phyloP scores from a whole-genome alignment of 2,329 filamentous ascomycete genomes.

The Pseudocercospora musae region DNA sequence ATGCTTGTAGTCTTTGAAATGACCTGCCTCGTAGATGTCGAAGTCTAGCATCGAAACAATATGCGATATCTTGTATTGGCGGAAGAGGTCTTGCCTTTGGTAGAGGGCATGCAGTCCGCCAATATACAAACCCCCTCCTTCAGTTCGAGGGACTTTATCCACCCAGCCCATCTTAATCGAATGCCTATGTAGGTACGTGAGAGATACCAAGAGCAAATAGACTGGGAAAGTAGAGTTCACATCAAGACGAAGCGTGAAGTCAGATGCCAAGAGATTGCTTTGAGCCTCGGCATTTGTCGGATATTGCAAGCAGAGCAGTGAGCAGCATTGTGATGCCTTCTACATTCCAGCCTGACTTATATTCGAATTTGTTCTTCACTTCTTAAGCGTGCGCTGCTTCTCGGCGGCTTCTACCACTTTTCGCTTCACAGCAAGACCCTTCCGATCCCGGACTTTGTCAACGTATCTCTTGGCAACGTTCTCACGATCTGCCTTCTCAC shows the following conservation, averaged over 20 bases:
- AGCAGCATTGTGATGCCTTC: not conserved
- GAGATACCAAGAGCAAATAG: not conserved
- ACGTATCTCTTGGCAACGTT: slow-evolving; percentile 97
- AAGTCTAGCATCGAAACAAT: slow-evolving; percentile 75
- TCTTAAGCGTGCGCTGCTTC: slow-evolving; percentile 78
- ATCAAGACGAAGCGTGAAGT: not conserved
- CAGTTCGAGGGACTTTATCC: slow-evolving; percentile 37
- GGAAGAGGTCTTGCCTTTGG: slow-evolving; percentile 56
- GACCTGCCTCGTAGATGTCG: slow-evolving; percentile 55
- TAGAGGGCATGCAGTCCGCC: slow-evolving; percentile 42
- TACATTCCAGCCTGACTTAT: not conserved
- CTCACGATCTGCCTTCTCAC: slow-evolving; percentile 87
- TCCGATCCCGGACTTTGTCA: slow-evolving; percentile 79
- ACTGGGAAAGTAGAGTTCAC: not conserved
- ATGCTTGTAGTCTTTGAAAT: slow-evolving; percentile 57
- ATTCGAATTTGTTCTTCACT: slow-evolving; percentile 34
- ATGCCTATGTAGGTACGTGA: not conserved
- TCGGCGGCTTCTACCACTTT: slow-evolving; percentile 76
- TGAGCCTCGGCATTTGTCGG: not conserved
- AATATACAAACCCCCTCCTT: slow-evolving; percentile 37
- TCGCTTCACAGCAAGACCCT: slow-evolving; percentile 79
- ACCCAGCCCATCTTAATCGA: slow-evolving; percentile 38
- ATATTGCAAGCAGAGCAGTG: not conserved
- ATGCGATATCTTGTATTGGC: slow-evolving; percentile 75
- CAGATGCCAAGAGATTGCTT: not conserved